Evolutionary conservation across 2,329 filamentous ascomycete genomes (phyloP).

Genomic region (Xylariaceae sp.): DNA sequence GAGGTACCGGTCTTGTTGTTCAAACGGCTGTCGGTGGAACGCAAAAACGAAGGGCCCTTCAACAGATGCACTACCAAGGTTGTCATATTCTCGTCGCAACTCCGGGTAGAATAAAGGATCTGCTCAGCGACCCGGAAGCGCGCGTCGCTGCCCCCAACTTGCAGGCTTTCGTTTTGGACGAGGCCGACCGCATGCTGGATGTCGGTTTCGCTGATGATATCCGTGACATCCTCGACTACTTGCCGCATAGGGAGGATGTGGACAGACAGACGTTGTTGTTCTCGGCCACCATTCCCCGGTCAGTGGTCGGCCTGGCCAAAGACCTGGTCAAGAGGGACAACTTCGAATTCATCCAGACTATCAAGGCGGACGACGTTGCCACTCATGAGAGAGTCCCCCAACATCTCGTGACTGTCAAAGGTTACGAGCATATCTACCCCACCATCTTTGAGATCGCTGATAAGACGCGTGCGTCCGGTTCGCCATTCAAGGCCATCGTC

Average conservation of each 20-base stretch:
- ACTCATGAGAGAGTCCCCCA: slow-evolving; percentile 85
- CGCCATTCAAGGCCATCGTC: slow-evolving; percentile 90
- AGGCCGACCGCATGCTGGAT: slow-evolving; percentile 97
- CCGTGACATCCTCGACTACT: slow-evolving; percentile 46
- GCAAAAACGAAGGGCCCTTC: slow-evolving; percentile 61
- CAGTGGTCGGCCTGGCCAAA: slow-evolving; percentile 74
- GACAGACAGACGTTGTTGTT: slow-evolving; percentile 89
- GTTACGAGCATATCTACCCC: slow-evolving; percentile 71
- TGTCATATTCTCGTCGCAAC: slow-evolving; percentile 89
- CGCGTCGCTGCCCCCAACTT: slow-evolving; percentile 69
- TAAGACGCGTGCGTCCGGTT: slow-evolving; percentile 42
- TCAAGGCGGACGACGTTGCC: slow-evolving; percentile 69
- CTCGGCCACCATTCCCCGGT: slow-evolving; percentile 81
- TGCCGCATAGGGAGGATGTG: slow-evolving; percentile 57
- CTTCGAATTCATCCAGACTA: slow-evolving; percentile 88
- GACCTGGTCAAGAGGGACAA: slow-evolving; percentile 67
- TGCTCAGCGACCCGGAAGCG: slow-evolving; percentile 58
- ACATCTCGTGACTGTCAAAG: slow-evolving; percentile 57
- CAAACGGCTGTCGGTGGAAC: slow-evolving; percentile 89
- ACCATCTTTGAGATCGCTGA: slow-evolving; percentile 68
- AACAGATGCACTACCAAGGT: slow-evolving; percentile 60
- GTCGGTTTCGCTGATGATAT: slow-evolving; percentile 73
- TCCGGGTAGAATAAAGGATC: slow-evolving; percentile 77
- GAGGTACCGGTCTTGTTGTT: slow-evolving; percentile 57
- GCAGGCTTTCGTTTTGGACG: slow-evolving; percentile 88